phyloP scores from a whole-genome alignment of 2,329 filamentous ascomycete species.

The Raffaelea arxii region DNA sequence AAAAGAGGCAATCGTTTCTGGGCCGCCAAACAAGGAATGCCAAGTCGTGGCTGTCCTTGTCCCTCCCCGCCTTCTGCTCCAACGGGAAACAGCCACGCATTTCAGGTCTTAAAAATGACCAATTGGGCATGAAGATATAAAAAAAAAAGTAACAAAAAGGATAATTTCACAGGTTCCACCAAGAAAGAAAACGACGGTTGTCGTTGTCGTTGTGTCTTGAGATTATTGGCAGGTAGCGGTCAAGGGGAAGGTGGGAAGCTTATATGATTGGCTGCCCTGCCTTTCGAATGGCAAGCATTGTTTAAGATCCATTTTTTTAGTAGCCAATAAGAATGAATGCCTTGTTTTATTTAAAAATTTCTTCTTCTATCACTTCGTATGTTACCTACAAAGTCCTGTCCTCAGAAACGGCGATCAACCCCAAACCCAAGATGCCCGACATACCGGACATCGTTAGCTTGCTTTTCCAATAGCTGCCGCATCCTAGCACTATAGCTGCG shows the following conservation, averaged over 20 bases:
- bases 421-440: slow-evolving; percentile 54
- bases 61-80: no score
- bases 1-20: no score
- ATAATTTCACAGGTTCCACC: not conserved
- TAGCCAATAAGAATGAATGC: no score
- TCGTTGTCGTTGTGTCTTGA: not conserved
- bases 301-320: no score
- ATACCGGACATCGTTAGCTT: slow-evolving; percentile 71
- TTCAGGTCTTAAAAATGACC: not conserved
- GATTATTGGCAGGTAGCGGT: not conserved
- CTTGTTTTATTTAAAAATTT: no score
- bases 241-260: not conserved
- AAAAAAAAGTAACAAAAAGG: not conserved
- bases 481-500: slow-evolving; percentile 58
- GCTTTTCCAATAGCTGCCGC: slow-evolving; percentile 62
- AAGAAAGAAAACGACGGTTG: not conserved
- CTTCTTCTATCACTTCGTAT: no score
- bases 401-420: no score
- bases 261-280: not conserved
- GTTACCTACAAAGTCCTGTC: no score
- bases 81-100: not conserved
- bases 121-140: not conserved
- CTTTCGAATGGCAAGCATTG: no score
- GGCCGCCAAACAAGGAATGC: no score
- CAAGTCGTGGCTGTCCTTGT: no score